These are phyloP conservation scores for Baeospora myosura DNA, from an alignment of 1,284 basidiomycete genomes.

Conservation along the genomic window DNA sequence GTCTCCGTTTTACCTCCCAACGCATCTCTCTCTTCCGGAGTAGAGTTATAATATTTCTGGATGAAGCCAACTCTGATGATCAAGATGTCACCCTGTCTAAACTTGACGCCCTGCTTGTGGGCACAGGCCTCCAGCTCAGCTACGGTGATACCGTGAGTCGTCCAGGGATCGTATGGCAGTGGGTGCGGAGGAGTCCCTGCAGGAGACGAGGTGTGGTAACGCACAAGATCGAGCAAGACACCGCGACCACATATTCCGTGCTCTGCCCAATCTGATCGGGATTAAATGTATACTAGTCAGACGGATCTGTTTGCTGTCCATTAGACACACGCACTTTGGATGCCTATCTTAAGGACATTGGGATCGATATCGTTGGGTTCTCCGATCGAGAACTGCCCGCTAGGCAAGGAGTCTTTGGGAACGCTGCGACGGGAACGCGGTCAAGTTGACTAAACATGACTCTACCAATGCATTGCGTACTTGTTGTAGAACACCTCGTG, in stretches of 20 bases:
- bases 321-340: constrained; percentile 45
- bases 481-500: constrained; percentile 61
- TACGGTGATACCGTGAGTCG: constrained; percentile 48
- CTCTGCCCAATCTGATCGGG: constrained; percentile 53
- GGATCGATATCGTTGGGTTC: constrained; percentile 47
- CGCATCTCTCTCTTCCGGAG: constrained; percentile 39
- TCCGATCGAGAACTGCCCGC: constrained; percentile 39
- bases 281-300: constrained; percentile 2
- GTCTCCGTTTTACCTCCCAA: constrained; percentile 39
- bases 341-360: constrained; percentile 45
- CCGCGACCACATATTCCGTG: constrained; percentile 71
- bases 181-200: too few species aligned
- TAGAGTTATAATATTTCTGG: constrained; percentile 43
- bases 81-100: constrained; percentile 54
- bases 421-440: constrained; percentile 29
- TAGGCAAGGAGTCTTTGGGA: constrained; percentile 34
- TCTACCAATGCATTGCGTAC: constrained; percentile 25
- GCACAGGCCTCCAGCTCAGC: constrained; percentile 57
- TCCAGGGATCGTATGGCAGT: constrained; percentile 64
- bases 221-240: constrained; percentile 60
- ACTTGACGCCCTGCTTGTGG: constrained; percentile 49
- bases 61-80: constrained; percentile 63
- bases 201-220: constrained; percentile 35
- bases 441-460: constrained; percentile 3
- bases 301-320: constrained; percentile 8